These are phyloP conservation scores for Zopfochytrium polystomum DNA, from an alignment of 371 early-diverging fungal genomes.

Conservation along the genomic window DNA sequence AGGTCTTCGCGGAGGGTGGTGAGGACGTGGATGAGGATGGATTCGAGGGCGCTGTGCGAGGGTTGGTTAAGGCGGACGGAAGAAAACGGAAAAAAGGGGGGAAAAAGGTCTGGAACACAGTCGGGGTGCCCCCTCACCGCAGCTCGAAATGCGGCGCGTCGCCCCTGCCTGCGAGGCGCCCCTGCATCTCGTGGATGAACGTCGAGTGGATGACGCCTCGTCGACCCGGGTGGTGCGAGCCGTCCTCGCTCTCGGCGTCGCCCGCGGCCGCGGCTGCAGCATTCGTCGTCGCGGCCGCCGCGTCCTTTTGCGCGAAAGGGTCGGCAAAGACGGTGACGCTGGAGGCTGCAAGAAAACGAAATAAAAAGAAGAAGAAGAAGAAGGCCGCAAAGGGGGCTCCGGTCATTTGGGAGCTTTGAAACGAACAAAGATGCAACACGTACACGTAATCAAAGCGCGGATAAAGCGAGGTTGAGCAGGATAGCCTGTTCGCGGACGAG, in stretches of 20 bases:
- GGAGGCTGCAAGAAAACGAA: background rate
- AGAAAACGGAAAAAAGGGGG: background rate
- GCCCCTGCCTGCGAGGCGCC: slow-evolving; percentile 55
- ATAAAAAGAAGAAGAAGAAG: slow-evolving; percentile 1
- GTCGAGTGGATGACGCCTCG: no score
- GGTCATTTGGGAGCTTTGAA: background rate
- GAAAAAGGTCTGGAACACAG: background rate
- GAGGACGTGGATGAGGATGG: slow-evolving; percentile 72
- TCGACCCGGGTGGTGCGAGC: slow-evolving; percentile 50
- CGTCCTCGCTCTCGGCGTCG: slow-evolving; percentile 24
- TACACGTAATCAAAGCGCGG: slow-evolving; percentile 70
- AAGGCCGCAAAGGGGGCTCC: no score
- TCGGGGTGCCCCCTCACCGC: slow-evolving; percentile 58
- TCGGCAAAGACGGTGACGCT: no score
- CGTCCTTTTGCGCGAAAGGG: no score
- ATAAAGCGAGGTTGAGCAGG: slow-evolving; percentile 77
- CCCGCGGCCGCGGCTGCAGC: no score
- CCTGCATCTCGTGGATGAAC: slow-evolving; percentile 79
- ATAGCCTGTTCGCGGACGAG: slow-evolving; percentile 84
- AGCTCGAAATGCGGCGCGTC: slow-evolving; percentile 63
- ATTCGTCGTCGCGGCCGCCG: no score
- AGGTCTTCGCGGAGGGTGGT: slow-evolving; percentile 69
- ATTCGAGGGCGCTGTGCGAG: slow-evolving; percentile 64
- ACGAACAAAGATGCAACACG: no score
- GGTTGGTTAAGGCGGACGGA: background rate